Conservation (phyloP, 129 eudicot species). For the Pseudognaphalium luteoalbum region DNA sequence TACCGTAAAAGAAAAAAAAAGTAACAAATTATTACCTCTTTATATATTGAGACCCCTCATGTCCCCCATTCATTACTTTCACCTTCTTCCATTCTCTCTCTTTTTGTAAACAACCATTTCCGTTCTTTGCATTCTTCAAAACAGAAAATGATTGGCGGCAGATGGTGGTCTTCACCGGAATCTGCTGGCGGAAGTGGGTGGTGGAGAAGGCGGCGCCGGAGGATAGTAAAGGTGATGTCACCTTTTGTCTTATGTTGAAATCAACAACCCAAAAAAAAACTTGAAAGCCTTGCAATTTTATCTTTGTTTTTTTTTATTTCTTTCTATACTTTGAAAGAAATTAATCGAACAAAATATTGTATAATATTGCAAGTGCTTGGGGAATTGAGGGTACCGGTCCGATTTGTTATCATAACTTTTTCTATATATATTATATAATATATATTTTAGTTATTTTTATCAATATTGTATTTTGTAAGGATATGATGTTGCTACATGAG, state of each 20-base stretch:
- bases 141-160: constrained; percentile 32
- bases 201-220: constrained; percentile 27
- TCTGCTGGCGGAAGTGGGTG: constrained; percentile 3
- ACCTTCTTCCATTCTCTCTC: constrained; percentile 25
- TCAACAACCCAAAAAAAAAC: background rate
- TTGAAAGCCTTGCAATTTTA: constrained; percentile 56
- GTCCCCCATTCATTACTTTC: constrained; percentile 48
- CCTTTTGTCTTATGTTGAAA: constrained; percentile 14
- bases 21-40: constrained; percentile 52
- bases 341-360: constrained; percentile 41
- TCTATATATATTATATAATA: constrained; percentile 5
- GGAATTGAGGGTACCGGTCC: constrained; percentile 99
- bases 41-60: constrained; percentile 62
- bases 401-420: constrained; percentile 41
- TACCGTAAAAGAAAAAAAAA: constrained; percentile 1
- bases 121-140: background rate
- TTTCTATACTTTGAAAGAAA: constrained; percentile 18
- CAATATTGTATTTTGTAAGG: constrained; percentile 8
- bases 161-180: constrained; percentile 30
- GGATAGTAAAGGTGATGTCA: constrained; percentile 27
- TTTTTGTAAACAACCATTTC: constrained; percentile 21
- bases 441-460: background rate
- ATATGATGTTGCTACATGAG: constrained; percentile 30
- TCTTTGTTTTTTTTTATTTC: constrained; percentile 33
- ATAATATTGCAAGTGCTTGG: constrained; percentile 64